A percentile compares a stretch with the other conserved stretches of the same genome.
phyloP scores from a whole-genome alignment of 257 asterid species.

The Penstemon eatonii region DNA sequence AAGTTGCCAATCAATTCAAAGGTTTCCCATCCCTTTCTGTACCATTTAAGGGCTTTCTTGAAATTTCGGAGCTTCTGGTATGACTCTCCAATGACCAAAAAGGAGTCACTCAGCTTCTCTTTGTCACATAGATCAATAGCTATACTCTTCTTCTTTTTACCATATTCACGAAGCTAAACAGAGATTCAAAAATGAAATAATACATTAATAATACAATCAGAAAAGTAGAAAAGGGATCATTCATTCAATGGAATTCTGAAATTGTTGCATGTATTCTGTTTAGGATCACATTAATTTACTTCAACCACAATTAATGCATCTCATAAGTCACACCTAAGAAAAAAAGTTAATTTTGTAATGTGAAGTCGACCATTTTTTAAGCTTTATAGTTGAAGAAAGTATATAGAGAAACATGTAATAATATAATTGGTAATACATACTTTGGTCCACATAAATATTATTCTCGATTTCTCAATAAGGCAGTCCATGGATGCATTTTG shows the following conservation, averaged over 20 bases:
- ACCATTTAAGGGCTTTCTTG: constrained; percentile 76
- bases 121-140: constrained; percentile 73
- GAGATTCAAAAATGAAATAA: constrained; percentile 33
- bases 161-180: constrained; percentile 65
- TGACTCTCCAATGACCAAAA: constrained; percentile 80
- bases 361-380: constrained; percentile 4
- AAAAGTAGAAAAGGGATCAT: constrained; percentile 12
- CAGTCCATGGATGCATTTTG: constrained; percentile 64
- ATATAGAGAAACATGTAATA: constrained; percentile 18
- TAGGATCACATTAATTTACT: constrained; percentile 9
- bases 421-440: constrained; percentile 35
- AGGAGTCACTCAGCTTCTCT: constrained; percentile 85
- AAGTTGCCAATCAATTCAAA: constrained; percentile 69
- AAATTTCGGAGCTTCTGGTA: constrained; percentile 72
- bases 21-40: constrained; percentile 69
- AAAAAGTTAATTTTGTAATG: constrained; percentile 18
- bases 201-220: constrained; percentile 25
- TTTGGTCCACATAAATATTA: constrained; percentile 65
- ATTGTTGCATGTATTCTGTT: constrained; percentile 11
- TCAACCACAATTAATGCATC: constrained; percentile 11
- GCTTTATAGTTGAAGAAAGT: constrained; percentile 15
- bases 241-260: constrained; percentile 12
- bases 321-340: not conserved
- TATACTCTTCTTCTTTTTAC: constrained; percentile 67
- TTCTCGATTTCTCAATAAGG: constrained; percentile 78